Percentiles rank a stretch among this genome's conserved stretches.
These are phyloP conservation scores for Pulicaria dysenterica DNA, from an alignment of 129 eudicot genomes.

Conservation along the genomic window DNA sequence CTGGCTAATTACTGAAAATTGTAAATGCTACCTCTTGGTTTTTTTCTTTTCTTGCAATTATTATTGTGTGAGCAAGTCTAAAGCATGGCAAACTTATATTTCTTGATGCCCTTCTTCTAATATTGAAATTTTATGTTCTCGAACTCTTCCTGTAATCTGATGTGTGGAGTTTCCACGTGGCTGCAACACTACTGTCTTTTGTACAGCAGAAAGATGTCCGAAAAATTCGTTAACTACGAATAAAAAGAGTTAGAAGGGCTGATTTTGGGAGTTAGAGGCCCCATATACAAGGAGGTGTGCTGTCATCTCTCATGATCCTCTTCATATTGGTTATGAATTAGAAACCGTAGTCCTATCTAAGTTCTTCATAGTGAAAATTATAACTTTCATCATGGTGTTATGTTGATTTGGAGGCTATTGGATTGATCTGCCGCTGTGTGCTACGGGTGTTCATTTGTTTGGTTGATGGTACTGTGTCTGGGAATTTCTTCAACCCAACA, in stretches of 20 bases:
- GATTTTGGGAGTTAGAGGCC: background rate
- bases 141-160: background rate
- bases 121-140: background rate
- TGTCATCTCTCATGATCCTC: background rate
- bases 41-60: background rate
- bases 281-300: background rate
- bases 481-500: background rate
- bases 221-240: background rate
- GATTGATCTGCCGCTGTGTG: background rate
- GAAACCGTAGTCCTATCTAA: background rate
- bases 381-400: background rate
- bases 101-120: background rate
- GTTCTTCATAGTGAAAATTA: background rate
- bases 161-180: background rate
- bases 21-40: background rate
- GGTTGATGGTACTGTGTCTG: background rate
- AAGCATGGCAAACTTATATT: too few species aligned
- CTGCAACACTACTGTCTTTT: background rate
- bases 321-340: background rate
- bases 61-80: too few species aligned
- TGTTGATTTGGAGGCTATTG: conserved; percentile 1
- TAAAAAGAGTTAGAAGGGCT: background rate
- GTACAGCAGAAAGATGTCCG: background rate
- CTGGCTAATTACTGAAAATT: background rate
- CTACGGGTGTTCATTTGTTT: background rate